phyloP scores from a whole-genome alignment of 1,139 yeast genomes.

The Diutina neorugosa region DNA sequence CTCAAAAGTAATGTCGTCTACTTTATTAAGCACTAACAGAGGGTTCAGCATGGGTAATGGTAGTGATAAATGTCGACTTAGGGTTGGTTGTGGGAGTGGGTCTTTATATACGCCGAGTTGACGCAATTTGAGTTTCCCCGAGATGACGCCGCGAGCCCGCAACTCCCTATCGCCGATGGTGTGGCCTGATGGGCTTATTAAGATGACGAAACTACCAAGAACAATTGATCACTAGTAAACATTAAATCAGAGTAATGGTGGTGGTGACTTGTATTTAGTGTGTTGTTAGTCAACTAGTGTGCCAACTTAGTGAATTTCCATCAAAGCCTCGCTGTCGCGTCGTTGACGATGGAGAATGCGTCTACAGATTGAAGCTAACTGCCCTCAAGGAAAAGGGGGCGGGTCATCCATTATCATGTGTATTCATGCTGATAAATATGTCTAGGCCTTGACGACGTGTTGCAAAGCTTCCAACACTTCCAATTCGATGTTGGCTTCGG shows the following conservation, averaged over 20 bases:
- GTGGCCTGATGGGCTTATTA: background rate
- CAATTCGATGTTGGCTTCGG: slow-evolving; percentile 90
- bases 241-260: no score
- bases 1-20: slow-evolving; percentile 55
- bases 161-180: background rate
- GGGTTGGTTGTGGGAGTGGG: background rate
- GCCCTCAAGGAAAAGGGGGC: no score
- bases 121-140: background rate
- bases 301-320: no score
- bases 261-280: no score
- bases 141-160: background rate
- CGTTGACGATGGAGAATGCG: no score
- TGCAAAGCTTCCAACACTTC: slow-evolving; percentile 94
- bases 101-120: background rate
- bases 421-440: background rate
- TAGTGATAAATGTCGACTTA: background rate
- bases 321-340: no score
- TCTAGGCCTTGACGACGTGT: slow-evolving; percentile 54
- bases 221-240: no score
- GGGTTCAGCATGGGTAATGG: slow-evolving; percentile 29
- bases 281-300: no score
- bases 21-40: slow-evolving; percentile 55
- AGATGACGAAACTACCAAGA: no score
- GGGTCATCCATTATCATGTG: background rate
- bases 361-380: no score